A percentile compares a stretch with the other conserved stretches of the same genome.
Evolutionary conservation across 2,329 filamentous ascomycete genomes (phyloP).

Genomic region (Penicillium sp.): DNA sequence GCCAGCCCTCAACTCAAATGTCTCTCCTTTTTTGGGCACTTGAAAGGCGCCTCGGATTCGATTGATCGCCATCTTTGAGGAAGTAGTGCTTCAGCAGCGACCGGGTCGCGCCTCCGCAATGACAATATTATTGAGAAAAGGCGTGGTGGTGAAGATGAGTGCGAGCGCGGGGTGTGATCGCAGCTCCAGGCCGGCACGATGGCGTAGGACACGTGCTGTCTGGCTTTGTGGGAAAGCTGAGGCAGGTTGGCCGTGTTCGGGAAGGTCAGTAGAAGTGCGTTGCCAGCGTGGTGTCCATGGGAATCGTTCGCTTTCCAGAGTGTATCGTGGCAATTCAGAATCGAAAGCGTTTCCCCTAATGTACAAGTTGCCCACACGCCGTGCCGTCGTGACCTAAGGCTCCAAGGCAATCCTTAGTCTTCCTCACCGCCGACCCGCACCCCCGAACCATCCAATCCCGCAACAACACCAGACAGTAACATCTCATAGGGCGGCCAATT

Average conservation of each 20-base stretch:
- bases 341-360: constrained; percentile 3
- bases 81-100: constrained; percentile 32
- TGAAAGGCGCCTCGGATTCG: constrained; percentile 92
- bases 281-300: not conserved
- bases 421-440: not conserved
- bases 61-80: constrained; percentile 77
- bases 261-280: not conserved
- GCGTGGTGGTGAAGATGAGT: constrained; percentile 13
- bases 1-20: constrained; percentile 91
- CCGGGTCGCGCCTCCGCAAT: constrained; percentile 32
- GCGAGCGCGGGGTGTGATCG: constrained; percentile 15
- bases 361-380: not conserved
- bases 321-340: not conserved
- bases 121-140: constrained; percentile 7
- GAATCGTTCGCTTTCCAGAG: not conserved
- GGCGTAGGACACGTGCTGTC: constrained; percentile 8
- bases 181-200: constrained; percentile 12
- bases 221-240: not conserved
- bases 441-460: not conserved
- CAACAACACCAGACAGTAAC: too few relatives aligned
- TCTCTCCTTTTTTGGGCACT: constrained; percentile 92
- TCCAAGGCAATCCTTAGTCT: not conserved
- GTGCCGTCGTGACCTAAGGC: not conserved
- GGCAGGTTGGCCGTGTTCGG: not conserved
- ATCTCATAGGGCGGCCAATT: not conserved